These are phyloP conservation scores for Dovyalis caffra DNA, from an alignment of 345 rosid species.

Conservation along the genomic window DNA sequence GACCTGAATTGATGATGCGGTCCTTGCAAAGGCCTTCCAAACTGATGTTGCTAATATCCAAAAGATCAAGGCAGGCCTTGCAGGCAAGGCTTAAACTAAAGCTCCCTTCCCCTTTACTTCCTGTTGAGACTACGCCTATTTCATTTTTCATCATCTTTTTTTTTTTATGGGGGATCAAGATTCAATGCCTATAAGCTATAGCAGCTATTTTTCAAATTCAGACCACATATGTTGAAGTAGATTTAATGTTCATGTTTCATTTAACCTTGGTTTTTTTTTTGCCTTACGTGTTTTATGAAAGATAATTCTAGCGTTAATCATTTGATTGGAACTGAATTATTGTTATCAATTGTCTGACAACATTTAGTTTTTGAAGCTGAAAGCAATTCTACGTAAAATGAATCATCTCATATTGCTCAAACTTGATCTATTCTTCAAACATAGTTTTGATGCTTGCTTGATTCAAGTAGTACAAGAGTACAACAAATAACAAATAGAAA, in stretches of 20 bases:
- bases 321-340: too few species aligned
- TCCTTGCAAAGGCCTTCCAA: conserved; percentile 12
- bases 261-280: too few species aligned
- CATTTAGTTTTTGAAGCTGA: not conserved
- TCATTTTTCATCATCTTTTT: too few species aligned
- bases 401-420: not conserved
- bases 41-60: conserved; percentile 6
- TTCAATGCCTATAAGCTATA: too few species aligned
- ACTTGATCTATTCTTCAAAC: not conserved
- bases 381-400: not conserved
- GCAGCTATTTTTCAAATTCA: too few species aligned
- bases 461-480: not conserved
- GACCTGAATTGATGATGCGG: not conserved
- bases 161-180: too few species aligned
- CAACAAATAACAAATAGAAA: not conserved
- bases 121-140: too few species aligned
- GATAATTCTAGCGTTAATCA: too few species aligned
- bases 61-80: conserved; percentile 5
- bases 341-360: too few species aligned
- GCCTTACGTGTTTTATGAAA: too few species aligned
- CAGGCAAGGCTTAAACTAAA: conserved; percentile 3
- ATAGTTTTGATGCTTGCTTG: not conserved
- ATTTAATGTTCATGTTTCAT: too few species aligned
- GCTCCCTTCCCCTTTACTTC: not conserved
- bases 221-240: too few species aligned